Evolutionary conservation across 495 filamentous ascomycete species (phyloP), one percentile per base, ranked within the genome.

Genomic region (Lasiosphaeriaceae sp.): DNA sequence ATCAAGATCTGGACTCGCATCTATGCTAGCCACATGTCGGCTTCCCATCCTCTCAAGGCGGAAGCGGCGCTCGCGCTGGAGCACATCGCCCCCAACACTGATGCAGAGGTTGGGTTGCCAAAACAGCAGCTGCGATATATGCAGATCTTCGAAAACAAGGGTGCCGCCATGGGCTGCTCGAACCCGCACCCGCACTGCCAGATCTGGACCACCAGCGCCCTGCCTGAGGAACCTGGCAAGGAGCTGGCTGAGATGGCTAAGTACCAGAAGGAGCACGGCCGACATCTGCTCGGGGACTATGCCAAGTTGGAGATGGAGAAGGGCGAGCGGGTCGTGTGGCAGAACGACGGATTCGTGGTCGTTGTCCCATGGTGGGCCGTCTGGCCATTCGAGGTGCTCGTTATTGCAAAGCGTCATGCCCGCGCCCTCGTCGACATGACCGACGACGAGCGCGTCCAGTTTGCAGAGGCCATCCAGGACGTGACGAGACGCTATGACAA

Each of bases 141-240:
- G 92, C 94, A 98, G 72, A 97, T 98, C 61, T 97, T 98, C 59
- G 94, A 98, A 74, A 98, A 98, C 77, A 98, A 98, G 76, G 94
- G 94, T 47, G 86, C 89, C 0, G 90, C 94, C 4, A 98, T 98
- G 94, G 94, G 94, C 29, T 98, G 94, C 80, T 97, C 94, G 2
- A 98, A 98, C 70, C 95, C 94, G 7, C 94, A 98, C 73, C 94
- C 94, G 0, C 94, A 97, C 72, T 92, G 94, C 49, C 94, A 98
- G 67, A 83, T 96, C 60, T 98, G 94, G 94, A 94, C 90, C 9
- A 96, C 91, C 12, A 93, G 87, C 37, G 83, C 85, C 12, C 71
- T 96, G 50, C 94, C 94, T 4, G 92, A 96, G 66, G 94, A 98
- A 69, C 90, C 90, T 1, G 79, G 78, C 1, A 77, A 86, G 19